Percentiles rank a stretch among this genome's conserved stretches.
phyloP scores from a whole-genome alignment of 306 rosid species.

The Sicyos baderoa region DNA sequence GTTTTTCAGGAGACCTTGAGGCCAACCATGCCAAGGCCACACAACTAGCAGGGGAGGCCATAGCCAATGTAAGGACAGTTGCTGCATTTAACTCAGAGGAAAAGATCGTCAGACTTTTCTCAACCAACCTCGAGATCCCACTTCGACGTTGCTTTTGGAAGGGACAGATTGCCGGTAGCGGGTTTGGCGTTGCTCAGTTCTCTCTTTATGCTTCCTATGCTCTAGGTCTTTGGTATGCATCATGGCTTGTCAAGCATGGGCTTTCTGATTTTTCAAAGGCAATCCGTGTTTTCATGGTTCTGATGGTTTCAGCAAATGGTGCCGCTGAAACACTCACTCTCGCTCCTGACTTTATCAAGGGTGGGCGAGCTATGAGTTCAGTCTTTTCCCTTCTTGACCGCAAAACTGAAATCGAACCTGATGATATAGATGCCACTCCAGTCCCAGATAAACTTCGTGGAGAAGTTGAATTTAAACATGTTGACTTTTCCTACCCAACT shows the following conservation, averaged over 20 bases:
- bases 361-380: conserved; percentile 93
- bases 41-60: conserved; percentile 96
- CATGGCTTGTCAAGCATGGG: conserved; percentile 92
- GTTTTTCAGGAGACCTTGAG: conserved; percentile 96
- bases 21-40: conserved; percentile 90
- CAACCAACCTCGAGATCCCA: conserved; percentile 64
- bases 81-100: conserved; percentile 84
- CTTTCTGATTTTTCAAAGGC: conserved; percentile 91
- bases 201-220: conserved; percentile 85
- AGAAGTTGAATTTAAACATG: conserved; percentile 87
- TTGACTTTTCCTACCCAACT: conserved; percentile 80
- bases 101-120: conserved; percentile 65
- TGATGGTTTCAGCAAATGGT: conserved; percentile 91
- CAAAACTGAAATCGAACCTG: conserved; percentile 93
- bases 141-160: conserved; percentile 83
- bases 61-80: conserved; percentile 87
- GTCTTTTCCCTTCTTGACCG: conserved; percentile 94
- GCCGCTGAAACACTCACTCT: conserved; percentile 94
- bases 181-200: conserved; percentile 83
- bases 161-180: conserved; percentile 90
- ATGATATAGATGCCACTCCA: conserved; percentile 67
- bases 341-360: conserved; percentile 98
- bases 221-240: conserved; percentile 96
- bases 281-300: conserved; percentile 79
- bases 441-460: conserved; percentile 85